These are phyloP conservation scores for Ulota crispa DNA, from an alignment of 225 moss, liverwort and hornwort species.

Conservation along the genomic window DNA sequence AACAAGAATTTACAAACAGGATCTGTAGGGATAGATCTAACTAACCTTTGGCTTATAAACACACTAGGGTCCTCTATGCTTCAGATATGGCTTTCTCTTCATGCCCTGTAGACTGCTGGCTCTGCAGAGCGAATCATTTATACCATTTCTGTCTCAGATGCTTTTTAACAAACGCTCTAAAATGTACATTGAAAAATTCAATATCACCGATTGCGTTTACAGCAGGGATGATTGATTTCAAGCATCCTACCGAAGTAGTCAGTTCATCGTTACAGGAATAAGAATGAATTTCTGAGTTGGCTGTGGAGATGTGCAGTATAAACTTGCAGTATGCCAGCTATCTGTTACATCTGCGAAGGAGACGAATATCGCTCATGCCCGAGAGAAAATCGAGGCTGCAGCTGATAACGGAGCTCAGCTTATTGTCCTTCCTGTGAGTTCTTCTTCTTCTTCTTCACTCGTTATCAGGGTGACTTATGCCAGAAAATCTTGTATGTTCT, in stretches of 20 bases:
- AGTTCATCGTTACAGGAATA: not conserved
- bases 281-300: constrained; percentile 9
- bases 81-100: not conserved
- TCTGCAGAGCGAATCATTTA: not conserved
- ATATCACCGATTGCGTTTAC: not conserved
- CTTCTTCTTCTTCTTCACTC: not conserved
- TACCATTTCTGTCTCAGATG: not conserved
- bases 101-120: not conserved
- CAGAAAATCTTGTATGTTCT: not conserved
- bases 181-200: not conserved
- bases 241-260: not conserved
- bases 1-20: not conserved
- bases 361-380: constrained; percentile 75
- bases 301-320: constrained; percentile 63
- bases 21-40: not conserved
- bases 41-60: not conserved
- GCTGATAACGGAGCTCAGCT: constrained; percentile 85
- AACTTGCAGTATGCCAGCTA: constrained; percentile 78
- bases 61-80: not conserved
- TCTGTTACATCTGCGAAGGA: constrained; percentile 66
- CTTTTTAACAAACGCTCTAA: not conserved
- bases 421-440: constrained; percentile 84
- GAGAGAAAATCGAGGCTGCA: constrained; percentile 69
- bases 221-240: not conserved
- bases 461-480: not conserved